Evolutionary conservation across 1,284 basidiomycete species (phyloP).

Genomic region (Moniliophthora roreri): DNA sequence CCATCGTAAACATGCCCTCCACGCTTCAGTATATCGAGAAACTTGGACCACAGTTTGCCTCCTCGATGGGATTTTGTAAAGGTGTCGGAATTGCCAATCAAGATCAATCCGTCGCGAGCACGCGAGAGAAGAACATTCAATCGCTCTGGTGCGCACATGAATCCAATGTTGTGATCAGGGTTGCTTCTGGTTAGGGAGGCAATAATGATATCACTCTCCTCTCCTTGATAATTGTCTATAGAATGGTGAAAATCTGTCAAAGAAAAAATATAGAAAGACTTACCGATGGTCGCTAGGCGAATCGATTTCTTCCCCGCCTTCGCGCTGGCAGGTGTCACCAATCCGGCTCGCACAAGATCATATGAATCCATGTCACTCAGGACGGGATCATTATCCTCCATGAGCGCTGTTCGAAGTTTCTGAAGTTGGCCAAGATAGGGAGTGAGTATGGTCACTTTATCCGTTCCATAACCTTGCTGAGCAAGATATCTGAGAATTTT

Average conservation of each 20-base stretch:
- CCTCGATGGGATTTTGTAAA: constrained; percentile 56
- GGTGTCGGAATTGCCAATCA: constrained; percentile 62
- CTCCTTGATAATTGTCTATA: constrained; percentile 66
- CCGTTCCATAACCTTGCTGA: constrained; percentile 64
- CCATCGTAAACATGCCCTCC: constrained; percentile 54
- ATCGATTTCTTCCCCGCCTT: constrained; percentile 41
- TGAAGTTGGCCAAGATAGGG: constrained; percentile 69
- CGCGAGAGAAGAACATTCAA: constrained; percentile 69
- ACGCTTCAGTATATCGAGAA: constrained; percentile 43
- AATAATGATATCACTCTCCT: constrained; percentile 67
- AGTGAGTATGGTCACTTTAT: constrained; percentile 60
- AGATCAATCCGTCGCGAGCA: constrained; percentile 58
- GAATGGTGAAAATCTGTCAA: constrained; percentile 7
- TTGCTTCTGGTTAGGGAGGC: constrained; percentile 63
- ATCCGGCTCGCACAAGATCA: constrained; percentile 56
- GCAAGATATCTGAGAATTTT: constrained; percentile 63
- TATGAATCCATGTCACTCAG: constrained; percentile 61
- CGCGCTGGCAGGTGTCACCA: constrained; percentile 38
- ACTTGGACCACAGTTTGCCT: constrained; percentile 43
- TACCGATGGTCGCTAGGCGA: constrained; percentile 63
- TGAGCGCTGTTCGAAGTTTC: constrained; percentile 43
- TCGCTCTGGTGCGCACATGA: constrained; percentile 65
- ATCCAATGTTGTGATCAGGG: constrained; percentile 52
- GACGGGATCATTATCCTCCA: constrained; percentile 53
- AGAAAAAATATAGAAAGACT: constrained; percentile 9